Conservation (phyloP, 768 basidiomycete genomes). For the Dioszegia aurantiaca region DNA sequence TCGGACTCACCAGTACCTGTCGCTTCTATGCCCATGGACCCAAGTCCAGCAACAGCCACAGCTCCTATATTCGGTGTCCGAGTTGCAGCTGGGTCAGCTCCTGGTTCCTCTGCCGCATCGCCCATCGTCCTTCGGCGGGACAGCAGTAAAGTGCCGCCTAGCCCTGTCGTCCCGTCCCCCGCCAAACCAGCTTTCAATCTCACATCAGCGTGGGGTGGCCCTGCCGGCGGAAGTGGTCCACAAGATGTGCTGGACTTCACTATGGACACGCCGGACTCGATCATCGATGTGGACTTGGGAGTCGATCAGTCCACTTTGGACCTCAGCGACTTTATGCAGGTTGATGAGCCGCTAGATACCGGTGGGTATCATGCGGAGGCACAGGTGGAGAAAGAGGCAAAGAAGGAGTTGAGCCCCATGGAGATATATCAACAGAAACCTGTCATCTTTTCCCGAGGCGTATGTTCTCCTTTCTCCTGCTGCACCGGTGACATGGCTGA, state of each 20-base stretch:
- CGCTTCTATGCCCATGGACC: background rate
- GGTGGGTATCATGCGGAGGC: conserved; percentile 15
- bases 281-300: conserved; percentile 12
- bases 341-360: conserved; percentile 3
- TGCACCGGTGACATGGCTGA: conserved; percentile 15
- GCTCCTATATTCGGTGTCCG: background rate
- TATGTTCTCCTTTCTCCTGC: conserved; percentile 20
- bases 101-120: background rate
- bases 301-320: conserved; percentile 31
- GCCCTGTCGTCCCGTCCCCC: conserved; percentile 13
- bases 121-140: background rate
- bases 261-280: conserved; percentile 4
- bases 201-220: conserved; percentile 34
- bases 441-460: conserved; percentile 41
- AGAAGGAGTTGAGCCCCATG: conserved; percentile 13
- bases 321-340: conserved; percentile 36
- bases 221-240: background rate
- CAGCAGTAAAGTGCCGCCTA: conserved; percentile 3
- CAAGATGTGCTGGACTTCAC: background rate
- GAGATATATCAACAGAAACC: conserved; percentile 26
- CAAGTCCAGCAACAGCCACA: background rate
- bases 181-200: conserved; percentile 19
- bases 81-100: background rate
- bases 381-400: background rate
- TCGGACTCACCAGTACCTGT: conserved; percentile 10